Evolutionary conservation across 2,329 filamentous ascomycete genomes (phyloP).

Genomic region (Stachybotrys echinatus): DNA sequence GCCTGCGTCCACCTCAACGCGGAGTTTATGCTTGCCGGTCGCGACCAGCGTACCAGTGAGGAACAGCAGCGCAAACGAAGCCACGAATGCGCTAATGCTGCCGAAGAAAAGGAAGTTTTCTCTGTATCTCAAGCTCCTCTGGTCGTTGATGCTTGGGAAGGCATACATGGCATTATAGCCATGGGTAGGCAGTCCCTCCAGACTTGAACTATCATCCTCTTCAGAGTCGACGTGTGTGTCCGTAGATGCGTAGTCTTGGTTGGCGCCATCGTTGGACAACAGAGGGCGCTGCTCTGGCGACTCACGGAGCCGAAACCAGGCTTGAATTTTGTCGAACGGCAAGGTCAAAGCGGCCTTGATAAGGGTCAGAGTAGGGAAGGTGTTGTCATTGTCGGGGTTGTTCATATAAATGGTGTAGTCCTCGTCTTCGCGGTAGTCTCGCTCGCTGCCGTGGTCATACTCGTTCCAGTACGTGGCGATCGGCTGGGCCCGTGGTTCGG

Average conservation of each 20-base stretch:
- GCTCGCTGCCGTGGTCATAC: slow-evolving; percentile 76
- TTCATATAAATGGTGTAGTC: slow-evolving; percentile 72
- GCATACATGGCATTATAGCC: slow-evolving; percentile 53
- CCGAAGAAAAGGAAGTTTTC: slow-evolving; percentile 51
- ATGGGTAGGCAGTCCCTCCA: slow-evolving; percentile 40
- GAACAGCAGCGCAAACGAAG: slow-evolving; percentile 57
- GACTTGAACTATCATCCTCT: slow-evolving; percentile 45
- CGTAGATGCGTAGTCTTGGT: slow-evolving; percentile 23
- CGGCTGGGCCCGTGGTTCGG: slow-evolving; percentile 19
- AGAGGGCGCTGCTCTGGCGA: slow-evolving; percentile 21
- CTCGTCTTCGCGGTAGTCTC: slow-evolving; percentile 43
- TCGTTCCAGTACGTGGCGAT: slow-evolving; percentile 72
- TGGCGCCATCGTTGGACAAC: slow-evolving; percentile 14
- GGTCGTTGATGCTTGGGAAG: slow-evolving; percentile 46
- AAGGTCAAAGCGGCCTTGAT: slow-evolving; percentile 46
- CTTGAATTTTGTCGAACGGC: slow-evolving; percentile 45
- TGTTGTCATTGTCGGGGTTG: slow-evolving; percentile 57
- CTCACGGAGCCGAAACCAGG: slow-evolving; percentile 38
- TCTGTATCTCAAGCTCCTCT: slow-evolving; percentile 43
- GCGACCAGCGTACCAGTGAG: slow-evolving; percentile 61
- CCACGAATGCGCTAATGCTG: slow-evolving; percentile 48
- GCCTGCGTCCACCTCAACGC: slow-evolving; percentile 68
- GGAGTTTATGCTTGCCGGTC: slow-evolving; percentile 63
- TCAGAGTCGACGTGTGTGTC: slow-evolving; percentile 31
- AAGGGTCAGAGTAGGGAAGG: slow-evolving; percentile 59